Conservation (phyloP, 495 filamentous ascomycete species). For the Clavariopsis aquatica region DNA sequence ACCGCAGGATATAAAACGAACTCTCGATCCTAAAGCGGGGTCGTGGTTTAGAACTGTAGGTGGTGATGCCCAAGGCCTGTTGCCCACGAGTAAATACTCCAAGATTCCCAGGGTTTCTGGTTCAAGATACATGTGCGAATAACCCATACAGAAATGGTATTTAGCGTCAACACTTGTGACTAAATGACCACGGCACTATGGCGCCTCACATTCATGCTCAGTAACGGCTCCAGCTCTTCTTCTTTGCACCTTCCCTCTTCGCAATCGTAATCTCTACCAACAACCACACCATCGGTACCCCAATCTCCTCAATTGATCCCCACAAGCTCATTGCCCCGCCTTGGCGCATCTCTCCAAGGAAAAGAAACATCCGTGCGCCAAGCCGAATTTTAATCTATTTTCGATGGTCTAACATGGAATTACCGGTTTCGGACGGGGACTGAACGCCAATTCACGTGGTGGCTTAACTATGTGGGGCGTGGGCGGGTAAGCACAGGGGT, state of each 20-base stretch:
- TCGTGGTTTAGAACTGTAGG: neutral
- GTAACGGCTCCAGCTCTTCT: no score
- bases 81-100: conserved; percentile 4
- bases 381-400: conserved; percentile 24
- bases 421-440: neutral
- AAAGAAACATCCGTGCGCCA: conserved; percentile 21
- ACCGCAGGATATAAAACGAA: neutral
- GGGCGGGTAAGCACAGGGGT: neutral
- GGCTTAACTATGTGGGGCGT: conserved; percentile 16
- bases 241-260: no score
- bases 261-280: no score
- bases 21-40: neutral
- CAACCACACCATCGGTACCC: neutral
- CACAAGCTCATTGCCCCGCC: neutral
- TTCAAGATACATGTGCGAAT: no score
- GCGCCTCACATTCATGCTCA: no score
- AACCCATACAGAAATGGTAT: neutral
- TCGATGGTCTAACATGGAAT: conserved; percentile 2
- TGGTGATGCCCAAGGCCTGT: conserved; percentile 1
- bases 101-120: neutral
- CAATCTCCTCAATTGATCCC: neutral
- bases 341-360: neutral
- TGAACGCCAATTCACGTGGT: conserved; percentile 20
- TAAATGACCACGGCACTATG: no score
- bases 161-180: neutral